Percentiles rank a stretch among this genome's conserved stretches.
phyloP scores from a whole-genome alignment of 805 yeast species.

The Isabelozyma pseudorhagii region DNA sequence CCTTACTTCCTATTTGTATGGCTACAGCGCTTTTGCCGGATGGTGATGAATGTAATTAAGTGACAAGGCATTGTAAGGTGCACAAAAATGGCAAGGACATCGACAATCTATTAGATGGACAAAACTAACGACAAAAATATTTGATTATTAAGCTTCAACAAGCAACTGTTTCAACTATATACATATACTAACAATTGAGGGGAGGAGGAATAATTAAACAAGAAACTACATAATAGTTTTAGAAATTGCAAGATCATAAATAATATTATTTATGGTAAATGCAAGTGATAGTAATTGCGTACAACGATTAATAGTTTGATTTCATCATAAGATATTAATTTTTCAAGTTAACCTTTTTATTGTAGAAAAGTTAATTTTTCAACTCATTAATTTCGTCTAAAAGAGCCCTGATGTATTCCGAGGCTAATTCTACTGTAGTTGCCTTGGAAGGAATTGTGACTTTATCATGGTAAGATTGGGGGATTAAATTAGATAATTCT shows the following conservation, averaged over 20 bases:
- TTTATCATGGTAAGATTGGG: slow-evolving; percentile 55
- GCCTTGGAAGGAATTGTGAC: slow-evolving; percentile 81
- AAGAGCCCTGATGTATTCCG: slow-evolving; percentile 51
- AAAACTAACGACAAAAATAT: neutral
- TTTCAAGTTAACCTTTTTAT: too few species aligned
- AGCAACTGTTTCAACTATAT: neutral
- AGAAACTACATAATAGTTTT: neutral
- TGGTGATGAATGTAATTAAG: too few species aligned
- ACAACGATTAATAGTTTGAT: too few species aligned
- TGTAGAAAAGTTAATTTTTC: neutral
- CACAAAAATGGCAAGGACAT: neutral
- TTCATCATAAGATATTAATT: too few species aligned
- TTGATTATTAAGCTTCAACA: too few species aligned
- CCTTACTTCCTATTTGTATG: too few species aligned
- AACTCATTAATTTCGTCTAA: neutral
- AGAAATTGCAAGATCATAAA: too few species aligned
- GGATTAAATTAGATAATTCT: slow-evolving; percentile 67
- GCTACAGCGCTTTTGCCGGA: too few species aligned
- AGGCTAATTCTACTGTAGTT: slow-evolving; percentile 90
- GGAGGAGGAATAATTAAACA: neutral
- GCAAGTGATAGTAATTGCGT: too few species aligned
- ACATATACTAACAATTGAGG: neutral
- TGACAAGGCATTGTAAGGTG: neutral
- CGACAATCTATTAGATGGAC: neutral
- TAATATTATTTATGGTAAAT: too few species aligned